phyloP scores from a whole-genome alignment of 306 rosid species.

The Malus asiatica region DNA sequence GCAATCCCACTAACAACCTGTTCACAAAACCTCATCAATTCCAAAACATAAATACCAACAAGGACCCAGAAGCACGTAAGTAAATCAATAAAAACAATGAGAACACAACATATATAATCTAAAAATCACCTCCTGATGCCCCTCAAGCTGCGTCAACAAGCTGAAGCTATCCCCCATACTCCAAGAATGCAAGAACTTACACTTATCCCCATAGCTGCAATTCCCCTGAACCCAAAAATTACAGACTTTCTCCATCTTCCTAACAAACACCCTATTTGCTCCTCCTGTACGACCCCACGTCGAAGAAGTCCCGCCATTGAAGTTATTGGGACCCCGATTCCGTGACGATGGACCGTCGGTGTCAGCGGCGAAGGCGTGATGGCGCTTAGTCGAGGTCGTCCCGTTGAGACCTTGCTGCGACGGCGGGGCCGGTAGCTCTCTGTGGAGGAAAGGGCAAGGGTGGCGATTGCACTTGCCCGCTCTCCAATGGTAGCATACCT shows the following conservation, averaged over 20 bases:
- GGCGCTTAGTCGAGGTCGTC: constrained; percentile 47
- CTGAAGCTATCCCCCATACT: constrained; percentile 76
- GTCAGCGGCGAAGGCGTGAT: constrained; percentile 27
- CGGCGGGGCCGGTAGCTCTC: constrained; percentile 43
- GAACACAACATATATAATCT: not conserved
- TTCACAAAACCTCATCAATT: constrained; percentile 19
- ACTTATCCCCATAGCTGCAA: constrained; percentile 67
- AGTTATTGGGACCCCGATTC: constrained; percentile 43
- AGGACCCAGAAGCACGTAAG: not conserved
- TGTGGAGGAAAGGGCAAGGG: constrained; percentile 68
- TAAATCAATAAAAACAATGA: not conserved
- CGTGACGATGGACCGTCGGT: constrained; percentile 49
- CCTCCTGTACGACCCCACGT: constrained; percentile 62
- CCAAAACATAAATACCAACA: not conserved
- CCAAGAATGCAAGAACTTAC: constrained; percentile 83
- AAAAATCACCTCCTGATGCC: constrained; percentile 63
- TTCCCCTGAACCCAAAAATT: constrained; percentile 72
- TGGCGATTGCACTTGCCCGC: constrained; percentile 86
- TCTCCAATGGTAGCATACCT: constrained; percentile 87
- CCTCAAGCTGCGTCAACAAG: constrained; percentile 75
- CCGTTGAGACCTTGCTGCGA: constrained; percentile 35
- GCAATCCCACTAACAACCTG: constrained; percentile 88
- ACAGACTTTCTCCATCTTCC: constrained; percentile 66
- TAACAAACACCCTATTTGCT: constrained; percentile 30
- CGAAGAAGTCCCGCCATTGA: constrained; percentile 23